phyloP scores from a whole-genome alignment of 768 basidiomycete genomes.

The Rhodotorula babjevae region DNA sequence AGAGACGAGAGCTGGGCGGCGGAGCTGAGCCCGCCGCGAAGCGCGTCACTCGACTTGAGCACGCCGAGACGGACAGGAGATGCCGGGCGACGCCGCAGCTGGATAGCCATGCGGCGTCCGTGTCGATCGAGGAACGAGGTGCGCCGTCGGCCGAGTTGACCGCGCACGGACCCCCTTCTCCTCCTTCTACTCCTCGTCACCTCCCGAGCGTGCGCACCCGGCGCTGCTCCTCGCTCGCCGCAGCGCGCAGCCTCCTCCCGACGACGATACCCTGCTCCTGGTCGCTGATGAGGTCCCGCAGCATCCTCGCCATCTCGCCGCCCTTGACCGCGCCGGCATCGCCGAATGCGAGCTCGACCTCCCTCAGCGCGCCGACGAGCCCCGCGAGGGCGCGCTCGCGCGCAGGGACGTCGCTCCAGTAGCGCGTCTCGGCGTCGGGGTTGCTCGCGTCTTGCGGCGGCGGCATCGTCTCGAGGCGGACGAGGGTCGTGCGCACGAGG shows the following conservation, averaged over 20 bases:
- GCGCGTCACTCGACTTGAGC: too few relatives aligned
- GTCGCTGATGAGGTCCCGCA: neutral
- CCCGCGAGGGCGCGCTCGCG: neutral
- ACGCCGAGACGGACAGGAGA: too few relatives aligned
- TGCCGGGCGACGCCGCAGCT: too few relatives aligned
- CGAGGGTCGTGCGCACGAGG: constrained; percentile 21
- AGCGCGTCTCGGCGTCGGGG: constrained; percentile 7
- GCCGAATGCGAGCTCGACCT: constrained; percentile 20
- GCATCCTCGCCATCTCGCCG: constrained; percentile 11
- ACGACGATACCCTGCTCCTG: constrained; percentile 1
- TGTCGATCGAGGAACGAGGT: too few relatives aligned
- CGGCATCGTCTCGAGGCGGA: constrained; percentile 19
- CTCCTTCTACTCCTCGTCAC: neutral
- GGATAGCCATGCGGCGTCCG: too few relatives aligned
- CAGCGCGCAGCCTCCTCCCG: neutral
- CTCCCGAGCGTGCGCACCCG: too few relatives aligned
- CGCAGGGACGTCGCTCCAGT: constrained; percentile 10
- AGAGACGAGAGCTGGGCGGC: too few relatives aligned
- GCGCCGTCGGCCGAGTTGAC: neutral
- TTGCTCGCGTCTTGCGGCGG: neutral
- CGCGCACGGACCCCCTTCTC: too few relatives aligned
- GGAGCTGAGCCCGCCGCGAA: too few relatives aligned
- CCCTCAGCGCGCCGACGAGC: constrained; percentile 8
- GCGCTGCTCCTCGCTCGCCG: neutral
- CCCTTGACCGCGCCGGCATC: constrained; percentile 20